A percentile compares a stretch with the other conserved stretches of the same genome.
These are phyloP conservation scores for Senna tora DNA, from an alignment of 306 rosid species.

Conservation along the genomic window DNA sequence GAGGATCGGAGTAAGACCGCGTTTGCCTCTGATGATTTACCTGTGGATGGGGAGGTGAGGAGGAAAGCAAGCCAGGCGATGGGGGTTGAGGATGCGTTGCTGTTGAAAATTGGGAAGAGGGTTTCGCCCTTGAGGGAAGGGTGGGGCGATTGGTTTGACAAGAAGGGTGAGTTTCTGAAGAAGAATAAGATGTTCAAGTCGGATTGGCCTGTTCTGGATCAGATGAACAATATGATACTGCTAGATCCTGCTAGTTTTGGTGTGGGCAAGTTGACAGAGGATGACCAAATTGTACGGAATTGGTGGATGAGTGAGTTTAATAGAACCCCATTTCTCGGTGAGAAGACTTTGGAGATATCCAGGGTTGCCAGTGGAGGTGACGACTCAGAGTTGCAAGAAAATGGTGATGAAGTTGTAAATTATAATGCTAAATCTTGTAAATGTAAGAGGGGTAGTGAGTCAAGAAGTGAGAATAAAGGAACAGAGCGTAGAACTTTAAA, in stretches of 20 bases:
- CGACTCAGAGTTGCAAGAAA: constrained; percentile 31
- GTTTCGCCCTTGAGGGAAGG: constrained; percentile 68
- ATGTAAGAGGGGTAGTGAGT: constrained; percentile 19
- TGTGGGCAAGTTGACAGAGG: constrained; percentile 56
- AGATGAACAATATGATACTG: constrained; percentile 65
- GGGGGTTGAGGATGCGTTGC: constrained; percentile 66
- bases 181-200: constrained; percentile 83
- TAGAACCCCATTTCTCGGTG: constrained; percentile 52
- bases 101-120: constrained; percentile 55
- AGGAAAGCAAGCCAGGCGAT: constrained; percentile 41
- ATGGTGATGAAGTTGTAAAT: constrained; percentile 6
- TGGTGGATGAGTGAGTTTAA: constrained; percentile 68
- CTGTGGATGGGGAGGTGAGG: constrained; percentile 61
- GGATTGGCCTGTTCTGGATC: constrained; percentile 65
- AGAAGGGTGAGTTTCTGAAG: constrained; percentile 64
- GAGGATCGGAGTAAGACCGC: constrained; percentile 61
- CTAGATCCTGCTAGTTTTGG: constrained; percentile 78
- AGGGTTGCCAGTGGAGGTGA: constrained; percentile 6
- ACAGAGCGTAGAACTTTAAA: constrained; percentile 48
- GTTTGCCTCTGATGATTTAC: constrained; percentile 79
- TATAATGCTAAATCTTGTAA: not conserved
- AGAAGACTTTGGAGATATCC: constrained; percentile 43
- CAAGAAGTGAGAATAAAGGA: constrained; percentile 34
- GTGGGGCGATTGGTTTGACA: constrained; percentile 97
- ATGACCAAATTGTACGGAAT: constrained; percentile 61